Conservation (phyloP, 1,284 basidiomycete genomes). For the Pseudomicrostroma phylloplanum region DNA sequence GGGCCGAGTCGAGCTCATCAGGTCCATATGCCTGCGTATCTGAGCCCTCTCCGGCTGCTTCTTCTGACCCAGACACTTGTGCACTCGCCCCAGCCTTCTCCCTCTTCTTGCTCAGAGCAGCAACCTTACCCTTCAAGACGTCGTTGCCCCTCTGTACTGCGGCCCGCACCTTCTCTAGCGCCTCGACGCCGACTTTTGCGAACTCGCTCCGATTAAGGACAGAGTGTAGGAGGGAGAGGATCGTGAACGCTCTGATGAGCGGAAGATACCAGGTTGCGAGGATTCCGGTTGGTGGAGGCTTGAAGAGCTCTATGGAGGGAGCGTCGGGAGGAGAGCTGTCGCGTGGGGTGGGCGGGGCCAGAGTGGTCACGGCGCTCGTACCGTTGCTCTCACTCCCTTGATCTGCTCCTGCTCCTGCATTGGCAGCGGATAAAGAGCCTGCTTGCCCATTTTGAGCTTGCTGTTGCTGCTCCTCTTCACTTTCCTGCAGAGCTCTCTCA, state of each 20-base stretch:
- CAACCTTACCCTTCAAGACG: not conserved
- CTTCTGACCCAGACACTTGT: not conserved
- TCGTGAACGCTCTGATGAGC: not conserved
- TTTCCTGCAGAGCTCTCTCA: slow-evolving; percentile 6
- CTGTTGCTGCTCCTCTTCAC: not conserved
- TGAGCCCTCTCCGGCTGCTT: not conserved
- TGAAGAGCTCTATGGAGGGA: slow-evolving; percentile 8
- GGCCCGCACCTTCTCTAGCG: not conserved
- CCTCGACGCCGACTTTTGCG: not conserved
- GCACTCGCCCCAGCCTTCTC: not conserved
- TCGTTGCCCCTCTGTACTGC: not conserved
- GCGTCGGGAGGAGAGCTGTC: not conserved
- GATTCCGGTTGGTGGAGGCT: not conserved
- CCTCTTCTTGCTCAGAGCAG: not conserved
- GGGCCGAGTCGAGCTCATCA: slow-evolving; percentile 1
- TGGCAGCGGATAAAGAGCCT: slow-evolving; percentile 8
- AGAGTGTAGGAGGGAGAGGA: slow-evolving; percentile 11
- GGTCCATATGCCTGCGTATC: not conserved
- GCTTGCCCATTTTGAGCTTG: not conserved
- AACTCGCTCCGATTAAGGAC: not conserved
- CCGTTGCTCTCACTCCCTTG: not conserved
- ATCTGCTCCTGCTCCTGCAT: slow-evolving; percentile 9
- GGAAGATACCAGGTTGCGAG: slow-evolving; percentile 12
- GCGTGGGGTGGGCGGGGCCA: not conserved
- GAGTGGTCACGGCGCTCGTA: no score